Evolutionary conservation across 2,329 filamentous ascomycete species (phyloP), one percentile per base, ranked within the genome.

Genomic region (Pseudogymnoascus sp.): DNA sequence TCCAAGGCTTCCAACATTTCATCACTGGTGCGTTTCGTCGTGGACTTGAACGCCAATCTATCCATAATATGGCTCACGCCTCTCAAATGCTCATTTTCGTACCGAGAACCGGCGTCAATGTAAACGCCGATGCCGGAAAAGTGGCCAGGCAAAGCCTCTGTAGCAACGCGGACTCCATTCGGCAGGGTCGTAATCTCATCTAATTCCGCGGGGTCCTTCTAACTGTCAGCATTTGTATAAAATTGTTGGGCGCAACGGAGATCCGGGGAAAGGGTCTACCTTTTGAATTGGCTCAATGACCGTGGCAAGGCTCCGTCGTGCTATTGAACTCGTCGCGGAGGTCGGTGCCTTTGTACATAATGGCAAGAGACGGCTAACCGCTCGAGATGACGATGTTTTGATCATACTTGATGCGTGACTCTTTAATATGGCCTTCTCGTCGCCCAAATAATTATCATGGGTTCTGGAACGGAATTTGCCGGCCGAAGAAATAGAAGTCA

Each of bases 51-150:
- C 33, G 94, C 94, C 40, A 99, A 77, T 4, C 94, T 84, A 76
- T 99, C 94, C 82, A 97, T 90, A 69, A 99, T 95, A 76, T 99
- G 94, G 74, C 92, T 96, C 28, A 95, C 90, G 50, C 94, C 94
- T 64, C 91, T 87, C 62, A 99, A 80, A 59, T 86, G 86, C 44
- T 87, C 83, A 73, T 90, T 93, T 76, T 99, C 94, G 78, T 94
- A 97, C 68, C 94, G 86, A 62, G 94, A 97, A 14, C 94, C 94
- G 31, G 91, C 92, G 75, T 97, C 92, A 72, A 99, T 85, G 77
- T 97, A 99, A 66, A 97, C 91, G 50, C 94, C 94, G 14, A 99
- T 89, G 60, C 92, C 94, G 3, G 92, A 90, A 75, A 99, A 99
- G 69, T 92, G 92, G 44, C 94, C 94, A 1, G 93, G 92, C 10